Conservation (phyloP, 192 early-diverging fungal species). For the Coemansia sp. region DNA sequence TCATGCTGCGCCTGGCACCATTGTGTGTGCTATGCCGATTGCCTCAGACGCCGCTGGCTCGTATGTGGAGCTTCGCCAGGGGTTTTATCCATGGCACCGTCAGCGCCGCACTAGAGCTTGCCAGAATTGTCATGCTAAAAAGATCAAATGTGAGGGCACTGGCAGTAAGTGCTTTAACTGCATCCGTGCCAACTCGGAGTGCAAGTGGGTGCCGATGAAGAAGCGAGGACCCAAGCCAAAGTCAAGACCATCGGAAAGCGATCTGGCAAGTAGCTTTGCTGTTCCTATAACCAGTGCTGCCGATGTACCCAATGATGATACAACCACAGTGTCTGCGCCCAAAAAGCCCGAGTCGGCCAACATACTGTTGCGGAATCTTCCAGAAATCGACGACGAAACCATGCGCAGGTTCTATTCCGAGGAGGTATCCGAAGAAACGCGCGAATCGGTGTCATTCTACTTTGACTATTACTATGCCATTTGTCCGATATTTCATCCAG, state of each 20-base stretch:
- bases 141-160: slow-evolving; percentile 41
- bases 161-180: slow-evolving; percentile 35
- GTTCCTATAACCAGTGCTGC: not conserved
- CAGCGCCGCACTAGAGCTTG: slow-evolving; percentile 46
- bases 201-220: slow-evolving; percentile 47
- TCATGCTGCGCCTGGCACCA: not conserved
- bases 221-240: slow-evolving; percentile 52
- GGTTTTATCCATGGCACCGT: slow-evolving; percentile 16
- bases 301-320: not conserved
- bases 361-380: not conserved
- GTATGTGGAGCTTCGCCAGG: slow-evolving; percentile 1
- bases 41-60: not conserved
- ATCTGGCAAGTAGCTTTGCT: not conserved
- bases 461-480: slow-evolving; percentile 49
- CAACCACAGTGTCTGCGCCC: not conserved
- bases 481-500: slow-evolving; percentile 49
- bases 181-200: slow-evolving; percentile 26
- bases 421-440: slow-evolving; percentile 34
- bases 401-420: slow-evolving; percentile 46
- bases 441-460: slow-evolving; percentile 36
- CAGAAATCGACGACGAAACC: slow-evolving; percentile 9
- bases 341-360: not conserved
- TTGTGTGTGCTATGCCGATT: not conserved
- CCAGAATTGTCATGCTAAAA: slow-evolving; percentile 45
- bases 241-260: slow-evolving; percentile 2